These are phyloP conservation scores for Nemania sp. DNA, from an alignment of 2,329 filamentous ascomycete species.

Conservation along the genomic window DNA sequence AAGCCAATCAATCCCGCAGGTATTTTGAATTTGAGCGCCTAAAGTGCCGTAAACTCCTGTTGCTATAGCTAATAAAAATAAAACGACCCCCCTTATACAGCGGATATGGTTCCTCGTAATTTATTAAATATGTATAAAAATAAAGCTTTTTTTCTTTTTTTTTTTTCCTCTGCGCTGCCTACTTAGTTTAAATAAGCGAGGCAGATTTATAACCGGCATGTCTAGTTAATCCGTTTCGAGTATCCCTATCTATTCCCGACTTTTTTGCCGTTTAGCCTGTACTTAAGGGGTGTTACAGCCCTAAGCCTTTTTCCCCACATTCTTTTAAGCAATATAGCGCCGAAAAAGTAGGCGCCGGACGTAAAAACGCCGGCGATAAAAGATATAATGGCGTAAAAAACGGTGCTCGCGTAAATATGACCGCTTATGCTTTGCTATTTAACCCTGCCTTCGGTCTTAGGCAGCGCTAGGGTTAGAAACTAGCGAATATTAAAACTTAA, in stretches of 20 bases:
- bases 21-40: no score
- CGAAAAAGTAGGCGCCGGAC: constrained; percentile 64
- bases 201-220: no score
- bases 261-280: constrained; percentile 51
- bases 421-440: constrained; percentile 70
- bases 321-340: constrained; percentile 61
- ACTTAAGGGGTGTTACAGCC: constrained; percentile 61
- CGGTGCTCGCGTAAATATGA: constrained; percentile 65
- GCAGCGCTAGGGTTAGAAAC: constrained; percentile 77
- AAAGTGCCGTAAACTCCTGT: no score
- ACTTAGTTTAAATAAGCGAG: no score
- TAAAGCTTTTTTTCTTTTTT: no score
- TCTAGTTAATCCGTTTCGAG: constrained; percentile 56
- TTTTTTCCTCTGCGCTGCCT: no score
- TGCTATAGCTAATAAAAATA: no score
- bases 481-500: constrained; percentile 82
- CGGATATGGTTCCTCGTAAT: no score
- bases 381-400: constrained; percentile 65
- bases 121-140: no score
- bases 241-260: constrained; percentile 66
- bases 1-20: no score
- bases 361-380: constrained; percentile 60
- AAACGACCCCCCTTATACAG: no score
- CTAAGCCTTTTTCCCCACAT: constrained; percentile 56
- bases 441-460: constrained; percentile 65